Evolutionary conservation across 768 basidiomycete species (phyloP).

Genomic region (Trametes punicea): DNA sequence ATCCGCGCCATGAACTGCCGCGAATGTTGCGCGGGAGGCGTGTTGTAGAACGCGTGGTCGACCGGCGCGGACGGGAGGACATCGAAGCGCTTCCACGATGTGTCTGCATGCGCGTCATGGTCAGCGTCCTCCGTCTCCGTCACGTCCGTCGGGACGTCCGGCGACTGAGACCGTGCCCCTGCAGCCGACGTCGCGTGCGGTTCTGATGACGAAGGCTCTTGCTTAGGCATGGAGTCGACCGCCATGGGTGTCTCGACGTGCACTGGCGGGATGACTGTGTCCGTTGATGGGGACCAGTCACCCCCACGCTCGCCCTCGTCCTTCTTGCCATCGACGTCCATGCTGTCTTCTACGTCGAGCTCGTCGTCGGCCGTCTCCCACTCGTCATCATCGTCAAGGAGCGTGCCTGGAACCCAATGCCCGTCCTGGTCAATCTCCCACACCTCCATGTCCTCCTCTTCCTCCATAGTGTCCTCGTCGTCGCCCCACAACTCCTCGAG

Average conservation of each 20-base stretch:
- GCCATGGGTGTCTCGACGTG: constrained; percentile 1
- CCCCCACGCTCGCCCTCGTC: constrained; percentile 24
- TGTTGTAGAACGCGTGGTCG: constrained; percentile 80
- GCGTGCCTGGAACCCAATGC: constrained; percentile 28
- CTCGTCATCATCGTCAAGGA: constrained; percentile 30
- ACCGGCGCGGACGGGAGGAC: constrained; percentile 68
- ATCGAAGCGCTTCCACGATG: constrained; percentile 81
- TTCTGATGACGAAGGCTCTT: neutral
- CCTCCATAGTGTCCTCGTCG: constrained; percentile 37
- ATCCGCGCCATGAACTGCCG: constrained; percentile 76
- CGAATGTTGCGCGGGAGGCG: constrained; percentile 58
- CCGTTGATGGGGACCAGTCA: constrained; percentile 25
- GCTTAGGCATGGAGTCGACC: neutral
- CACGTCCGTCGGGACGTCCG: constrained; percentile 33
- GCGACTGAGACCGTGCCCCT: constrained; percentile 12
- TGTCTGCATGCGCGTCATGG: constrained; percentile 32
- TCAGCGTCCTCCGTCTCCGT: constrained; percentile 24
- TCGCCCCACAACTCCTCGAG: constrained; percentile 65
- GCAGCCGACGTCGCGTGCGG: constrained; percentile 2
- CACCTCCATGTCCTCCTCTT: constrained; percentile 38
- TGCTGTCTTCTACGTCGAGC: constrained; percentile 35
- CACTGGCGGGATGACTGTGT: constrained; percentile 12
- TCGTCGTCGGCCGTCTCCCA: constrained; percentile 36
- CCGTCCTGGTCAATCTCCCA: constrained; percentile 42
- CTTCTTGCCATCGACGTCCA: constrained; percentile 43